Evolutionary conservation across 2,329 filamentous ascomycete species (phyloP), one percentile per base, ranked within the genome.

Genomic region (Aureobasidium sp.): DNA sequence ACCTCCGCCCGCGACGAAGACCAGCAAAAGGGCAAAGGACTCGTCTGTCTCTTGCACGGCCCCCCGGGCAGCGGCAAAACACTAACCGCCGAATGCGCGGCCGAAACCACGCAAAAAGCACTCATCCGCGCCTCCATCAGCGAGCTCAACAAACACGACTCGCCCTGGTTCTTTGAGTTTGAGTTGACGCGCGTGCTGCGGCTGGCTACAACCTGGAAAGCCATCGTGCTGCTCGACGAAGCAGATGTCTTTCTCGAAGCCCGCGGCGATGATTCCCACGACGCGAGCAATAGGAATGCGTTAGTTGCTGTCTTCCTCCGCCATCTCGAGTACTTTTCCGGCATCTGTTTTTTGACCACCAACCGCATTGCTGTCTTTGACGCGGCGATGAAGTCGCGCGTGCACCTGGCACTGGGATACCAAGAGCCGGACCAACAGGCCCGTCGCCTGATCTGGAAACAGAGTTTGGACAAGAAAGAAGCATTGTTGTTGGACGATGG

Each of bases 261-360:
- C 15, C 15, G 51, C 7, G 17, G 51, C 1, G 51, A 55, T 8
- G 51, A 55, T 3, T n/a, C 36, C 3, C 22, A 27, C 4, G 37
- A 55, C 8, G 51, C 51, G 2, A 7, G 25, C 3, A 62, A 68
- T n/a, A 59, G 69, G 11, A 72, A 72, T 37, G 65, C 62, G 4
- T 57, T 68, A 9, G 64, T 68, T 20, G 64, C 58, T 29, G 68
- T 76, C n/a, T 76, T 76, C 47, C 68, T 77, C 15, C 70, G 74
- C 15, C 68, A 69, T 25, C 68, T 76, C 1, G 74, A 76, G 57
- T 76, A 76, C 64, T 76, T 72, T 63, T 42, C 69, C 31, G 75
- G 75, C 22, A 70, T 77, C 20, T 67, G 76, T 20, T 73, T 76
- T 61, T 67, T 77, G 17, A 78, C 74, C 3, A 74, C 71, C 2